A percentile compares a stretch with the other conserved stretches of the same genome.
These are phyloP conservation scores for Euphrasia confusa DNA, from an alignment of 257 asterid genomes.

Conservation along the genomic window DNA sequence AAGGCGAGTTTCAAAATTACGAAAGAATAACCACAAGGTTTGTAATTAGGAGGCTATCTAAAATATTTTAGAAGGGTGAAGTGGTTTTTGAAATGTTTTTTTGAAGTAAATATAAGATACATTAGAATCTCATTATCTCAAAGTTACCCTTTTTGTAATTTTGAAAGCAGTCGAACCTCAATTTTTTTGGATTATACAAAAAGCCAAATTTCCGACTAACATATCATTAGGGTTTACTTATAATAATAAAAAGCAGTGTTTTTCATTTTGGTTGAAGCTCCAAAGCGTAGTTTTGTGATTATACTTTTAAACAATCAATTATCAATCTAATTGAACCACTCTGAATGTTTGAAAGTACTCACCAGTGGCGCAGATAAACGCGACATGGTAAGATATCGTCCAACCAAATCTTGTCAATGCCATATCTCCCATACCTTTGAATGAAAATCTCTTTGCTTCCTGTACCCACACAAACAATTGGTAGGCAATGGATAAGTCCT, in stretches of 20 bases:
- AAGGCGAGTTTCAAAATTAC: background rate
- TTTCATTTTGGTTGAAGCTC: background rate
- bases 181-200: too few species aligned
- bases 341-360: slow-evolving; percentile 26
- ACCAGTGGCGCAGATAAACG: slow-evolving; percentile 92
- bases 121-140: too few species aligned
- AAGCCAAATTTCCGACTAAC: too few species aligned
- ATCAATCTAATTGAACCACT: background rate
- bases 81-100: too few species aligned
- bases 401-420: slow-evolving; percentile 69
- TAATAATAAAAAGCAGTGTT: background rate
- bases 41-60: background rate
- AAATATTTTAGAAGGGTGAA: too few species aligned
- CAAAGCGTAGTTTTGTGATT: background rate
- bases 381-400: slow-evolving; percentile 95
- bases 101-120: too few species aligned
- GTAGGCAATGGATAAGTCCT: slow-evolving; percentile 13
- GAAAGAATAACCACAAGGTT: background rate
- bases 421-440: slow-evolving; percentile 57
- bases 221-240: background rate
- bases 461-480: slow-evolving; percentile 30
- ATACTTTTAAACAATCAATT: background rate
- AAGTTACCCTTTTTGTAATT: background rate
- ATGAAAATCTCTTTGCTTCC: slow-evolving; percentile 57
- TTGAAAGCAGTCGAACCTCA: background rate